Conservation (phyloP, 495 filamentous ascomycete genomes). For the Aspergillus asperescens region DNA sequence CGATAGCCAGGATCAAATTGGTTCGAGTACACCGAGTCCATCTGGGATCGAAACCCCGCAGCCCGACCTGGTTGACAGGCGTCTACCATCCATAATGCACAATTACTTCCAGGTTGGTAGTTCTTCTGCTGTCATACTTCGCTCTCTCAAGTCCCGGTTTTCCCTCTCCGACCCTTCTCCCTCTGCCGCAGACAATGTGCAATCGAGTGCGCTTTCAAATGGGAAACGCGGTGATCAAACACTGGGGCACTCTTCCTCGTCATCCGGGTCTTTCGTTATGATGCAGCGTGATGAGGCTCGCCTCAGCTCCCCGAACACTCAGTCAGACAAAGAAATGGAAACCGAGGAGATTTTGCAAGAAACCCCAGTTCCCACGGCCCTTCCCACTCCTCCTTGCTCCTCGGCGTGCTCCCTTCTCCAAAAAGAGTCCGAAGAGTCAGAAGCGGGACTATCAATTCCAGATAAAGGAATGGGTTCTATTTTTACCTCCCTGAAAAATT, state of each 20-base stretch:
- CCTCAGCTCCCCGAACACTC: conserved; percentile 21
- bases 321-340: conserved; percentile 18
- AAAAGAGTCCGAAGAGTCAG: conserved; percentile 39
- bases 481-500: conserved; percentile 40
- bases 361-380: conserved; percentile 24
- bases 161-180: conserved; percentile 35
- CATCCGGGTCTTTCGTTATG: conserved; percentile 37
- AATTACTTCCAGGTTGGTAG: conserved; percentile 97
- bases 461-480: conserved; percentile 37
- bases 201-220: conserved; percentile 17
- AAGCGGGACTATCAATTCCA: conserved; percentile 27
- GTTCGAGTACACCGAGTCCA: conserved; percentile 70
- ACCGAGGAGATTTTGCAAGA: conserved; percentile 22
- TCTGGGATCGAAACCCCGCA: conserved; percentile 82
- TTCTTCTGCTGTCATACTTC: conserved; percentile 48
- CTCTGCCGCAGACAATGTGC: conserved; percentile 35
- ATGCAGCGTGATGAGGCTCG: conserved; percentile 38
- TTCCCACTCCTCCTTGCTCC: conserved; percentile 41
- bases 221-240: conserved; percentile 17
- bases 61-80: conserved; percentile 83
- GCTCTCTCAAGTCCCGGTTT: conserved; percentile 47
- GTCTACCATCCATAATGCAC: conserved; percentile 83
- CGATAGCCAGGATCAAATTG: conserved; percentile 69
- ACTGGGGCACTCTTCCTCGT: conserved; percentile 23
- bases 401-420: conserved; percentile 40